A percentile compares a stretch with the other conserved stretches of the same genome.
phyloP scores from a whole-genome alignment of 805 yeast genomes.

The Hanseniaspora singularis region DNA sequence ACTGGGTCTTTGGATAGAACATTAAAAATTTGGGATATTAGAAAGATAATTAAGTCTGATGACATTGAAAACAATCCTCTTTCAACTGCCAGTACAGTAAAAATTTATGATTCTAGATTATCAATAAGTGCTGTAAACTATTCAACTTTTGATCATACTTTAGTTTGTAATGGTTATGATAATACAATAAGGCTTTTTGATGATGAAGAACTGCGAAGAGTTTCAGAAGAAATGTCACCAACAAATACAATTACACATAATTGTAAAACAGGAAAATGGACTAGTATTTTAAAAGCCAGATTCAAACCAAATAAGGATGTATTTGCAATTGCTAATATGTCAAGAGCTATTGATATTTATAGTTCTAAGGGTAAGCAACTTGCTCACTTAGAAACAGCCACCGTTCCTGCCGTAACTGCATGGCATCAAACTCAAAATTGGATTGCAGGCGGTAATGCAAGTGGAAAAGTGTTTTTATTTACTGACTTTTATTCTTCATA shows the following conservation, averaged over 20 bases:
- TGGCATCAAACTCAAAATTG: conserved; percentile 82
- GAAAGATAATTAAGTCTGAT: conserved; percentile 37
- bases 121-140: conserved; percentile 81
- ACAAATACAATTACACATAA: conserved; percentile 62
- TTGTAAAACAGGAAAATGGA: conserved; percentile 97
- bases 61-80: conserved; percentile 17
- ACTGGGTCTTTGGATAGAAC: conserved; percentile 85
- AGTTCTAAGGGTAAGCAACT: conserved; percentile 63
- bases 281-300: conserved; percentile 72
- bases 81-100: conserved; percentile 24
- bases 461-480: conserved; percentile 71
- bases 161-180: conserved; percentile 91
- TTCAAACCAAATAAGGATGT: conserved; percentile 73
- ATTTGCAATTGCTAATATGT: conserved; percentile 90
- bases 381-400: conserved; percentile 69
- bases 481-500: conserved; percentile 18
- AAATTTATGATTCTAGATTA: conserved; percentile 58
- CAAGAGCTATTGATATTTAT: conserved; percentile 71
- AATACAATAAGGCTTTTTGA: conserved; percentile 68
- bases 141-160: conserved; percentile 44
- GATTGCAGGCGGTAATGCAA: conserved; percentile 88
- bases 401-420: conserved; percentile 82
- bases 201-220: conserved; percentile 17
- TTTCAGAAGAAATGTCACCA: conserved; percentile 37
- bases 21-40: conserved; percentile 74